Conservation (phyloP, 176 grass and related monocot species). For the Eremochloa ophiuroides region DNA sequence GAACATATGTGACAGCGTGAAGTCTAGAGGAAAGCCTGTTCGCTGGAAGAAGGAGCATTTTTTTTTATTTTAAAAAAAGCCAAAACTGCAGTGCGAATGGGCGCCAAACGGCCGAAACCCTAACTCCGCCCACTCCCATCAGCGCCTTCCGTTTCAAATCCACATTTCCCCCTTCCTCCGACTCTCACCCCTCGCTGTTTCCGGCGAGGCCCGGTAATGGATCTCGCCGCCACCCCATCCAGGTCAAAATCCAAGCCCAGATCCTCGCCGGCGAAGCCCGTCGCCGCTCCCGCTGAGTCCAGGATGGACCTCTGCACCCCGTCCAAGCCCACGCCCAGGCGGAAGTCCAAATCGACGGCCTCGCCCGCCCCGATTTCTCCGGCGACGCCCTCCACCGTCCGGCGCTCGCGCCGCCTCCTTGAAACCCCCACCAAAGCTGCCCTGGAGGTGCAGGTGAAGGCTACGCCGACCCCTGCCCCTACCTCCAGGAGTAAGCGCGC, state of each 20-base stretch:
- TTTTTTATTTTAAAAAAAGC: neutral
- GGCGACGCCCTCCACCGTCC: slow-evolving; percentile 33
- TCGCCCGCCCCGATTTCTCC: slow-evolving; percentile 36
- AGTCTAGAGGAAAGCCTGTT: too few species aligned
- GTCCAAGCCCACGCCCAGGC: slow-evolving; percentile 36
- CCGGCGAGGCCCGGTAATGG: slow-evolving; percentile 44
- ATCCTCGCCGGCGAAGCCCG: slow-evolving; percentile 29
- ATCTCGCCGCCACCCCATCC: slow-evolving; percentile 38
- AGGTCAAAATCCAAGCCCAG: slow-evolving; percentile 19
- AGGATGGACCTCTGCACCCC: slow-evolving; percentile 54
- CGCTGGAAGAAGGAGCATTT: too few species aligned
- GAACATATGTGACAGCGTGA: too few species aligned
- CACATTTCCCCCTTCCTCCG: neutral
- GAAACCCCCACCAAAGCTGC: slow-evolving; percentile 28
- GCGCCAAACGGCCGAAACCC: slow-evolving; percentile 34
- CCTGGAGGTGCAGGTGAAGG: neutral
- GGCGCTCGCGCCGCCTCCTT: slow-evolving; percentile 56
- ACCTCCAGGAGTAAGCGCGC: slow-evolving; percentile 25
- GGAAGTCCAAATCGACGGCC: slow-evolving; percentile 9
- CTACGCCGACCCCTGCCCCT: slow-evolving; percentile 30
- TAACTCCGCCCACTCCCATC: neutral
- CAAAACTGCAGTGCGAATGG: neutral
- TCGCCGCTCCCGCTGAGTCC: neutral
- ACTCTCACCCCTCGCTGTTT: neutral
- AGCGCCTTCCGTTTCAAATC: slow-evolving; percentile 33